Evolutionary conservation across 108 stramenopile genomes (phyloP), one percentile per base, ranked within the genome.

Genomic region (Cyclotella sp.): DNA sequence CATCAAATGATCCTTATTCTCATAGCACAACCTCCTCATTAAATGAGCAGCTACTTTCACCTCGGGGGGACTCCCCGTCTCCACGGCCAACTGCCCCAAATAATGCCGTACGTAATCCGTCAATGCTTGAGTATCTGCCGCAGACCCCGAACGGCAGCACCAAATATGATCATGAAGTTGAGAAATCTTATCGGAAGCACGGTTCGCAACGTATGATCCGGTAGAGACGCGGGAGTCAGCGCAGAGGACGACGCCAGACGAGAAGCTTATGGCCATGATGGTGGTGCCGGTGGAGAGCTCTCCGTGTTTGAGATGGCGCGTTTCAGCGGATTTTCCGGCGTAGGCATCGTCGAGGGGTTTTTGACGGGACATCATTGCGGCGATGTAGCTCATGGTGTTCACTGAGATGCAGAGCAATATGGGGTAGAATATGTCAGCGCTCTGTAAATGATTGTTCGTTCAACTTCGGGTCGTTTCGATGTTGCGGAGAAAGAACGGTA

Each of bases 161-260:
- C 92, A 99, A 68, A 99, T 97, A 62, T 87, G 81, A 63, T 98
- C 97, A 74, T 93, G 90, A 26, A 99, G 74, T 62, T 92, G 87
- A 14, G 95, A 95, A 58, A 99, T 81, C 88, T 99, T 99, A 85
- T 99, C 97, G 24, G 86, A 85, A 30, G 95, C 96, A 26, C 99
- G 88, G 78, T 98, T 98, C 66, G 97, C 97, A 18, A 98, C 94
- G 83, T 99, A 99, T 29, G 93, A 87, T 28, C 99, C 99, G 22
- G 97, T 98, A 45, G 97, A 98, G 3, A 94, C 94, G 44, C 99
- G 92, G 27, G 95, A 97, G 89, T 99, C 99, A n/a, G 98, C 98
- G 24, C 97, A 97, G 47, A 98, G 87, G 57, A 99, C 90, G 29
- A 98, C 98, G 24, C 99, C 99, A 24, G 93, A 96, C 22, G 84